Conservation (phyloP, 2,329 filamentous ascomycete genomes). For the Laburnicola sp. region DNA sequence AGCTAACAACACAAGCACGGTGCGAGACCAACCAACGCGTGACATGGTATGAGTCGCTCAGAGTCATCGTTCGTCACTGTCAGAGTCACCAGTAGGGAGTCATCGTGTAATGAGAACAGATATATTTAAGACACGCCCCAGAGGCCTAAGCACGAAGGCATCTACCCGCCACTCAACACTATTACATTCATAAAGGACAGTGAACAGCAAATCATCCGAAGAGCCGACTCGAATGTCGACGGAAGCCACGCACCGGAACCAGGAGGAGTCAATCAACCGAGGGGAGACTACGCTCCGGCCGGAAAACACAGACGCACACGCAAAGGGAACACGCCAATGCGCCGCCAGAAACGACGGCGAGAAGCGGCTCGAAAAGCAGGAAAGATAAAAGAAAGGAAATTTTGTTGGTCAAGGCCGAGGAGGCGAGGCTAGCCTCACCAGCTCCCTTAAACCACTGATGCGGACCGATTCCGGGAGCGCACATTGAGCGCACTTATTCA, state of each 20-base stretch:
- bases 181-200: slow-evolving; percentile 5
- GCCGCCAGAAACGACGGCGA: slow-evolving; percentile 5
- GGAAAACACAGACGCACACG: slow-evolving; percentile 3
- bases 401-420: slow-evolving; percentile 32
- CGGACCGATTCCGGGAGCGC: slow-evolving; percentile 29
- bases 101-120: neutral
- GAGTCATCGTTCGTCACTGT: no score
- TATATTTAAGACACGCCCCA: slow-evolving; percentile 1
- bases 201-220: slow-evolving; percentile 2
- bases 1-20: no score
- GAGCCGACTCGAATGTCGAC: neutral
- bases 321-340: neutral
- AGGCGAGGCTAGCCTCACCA: slow-evolving; percentile 39
- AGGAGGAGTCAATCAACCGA: slow-evolving; percentile 45
- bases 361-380: slow-evolving; percentile 2
- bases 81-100: neutral
- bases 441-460: slow-evolving; percentile 35
- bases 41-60: no score
- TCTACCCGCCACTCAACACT: neutral
- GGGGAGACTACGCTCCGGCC: slow-evolving; percentile 43
- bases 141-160: neutral
- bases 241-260: slow-evolving; percentile 23
- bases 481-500: slow-evolving; percentile 31
- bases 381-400: slow-evolving; percentile 22
- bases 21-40: no score